Conservation (phyloP, 345 rosid species). For the Salix viminalis region DNA sequence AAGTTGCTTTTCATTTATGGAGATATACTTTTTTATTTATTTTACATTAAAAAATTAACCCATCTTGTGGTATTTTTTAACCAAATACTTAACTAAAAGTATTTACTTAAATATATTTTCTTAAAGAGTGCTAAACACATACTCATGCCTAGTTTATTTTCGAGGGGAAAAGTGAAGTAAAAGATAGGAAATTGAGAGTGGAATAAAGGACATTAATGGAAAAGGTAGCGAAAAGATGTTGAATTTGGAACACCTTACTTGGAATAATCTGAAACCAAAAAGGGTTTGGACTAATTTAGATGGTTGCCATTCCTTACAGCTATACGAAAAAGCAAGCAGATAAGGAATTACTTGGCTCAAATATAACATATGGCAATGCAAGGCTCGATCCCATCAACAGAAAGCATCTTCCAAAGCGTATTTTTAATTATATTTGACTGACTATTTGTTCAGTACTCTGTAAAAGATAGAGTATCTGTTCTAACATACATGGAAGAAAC, state of each 20-base stretch:
- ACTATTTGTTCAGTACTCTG: too few relatives aligned
- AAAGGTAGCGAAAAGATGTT: neutral
- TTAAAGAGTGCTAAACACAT: too few relatives aligned
- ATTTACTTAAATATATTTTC: too few relatives aligned
- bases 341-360: too few relatives aligned
- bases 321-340: neutral
- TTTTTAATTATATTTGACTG: too few relatives aligned
- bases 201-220: neutral
- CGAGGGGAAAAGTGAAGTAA: too few relatives aligned
- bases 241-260: neutral
- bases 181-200: neutral
- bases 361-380: neutral
- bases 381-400: neutral
- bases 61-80: too few relatives aligned
- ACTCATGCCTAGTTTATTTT: too few relatives aligned
- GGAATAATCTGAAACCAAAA: neutral
- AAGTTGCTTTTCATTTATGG: too few relatives aligned
- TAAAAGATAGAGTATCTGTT: neutral
- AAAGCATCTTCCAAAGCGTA: neutral
- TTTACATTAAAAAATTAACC: too few relatives aligned
- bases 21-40: too few relatives aligned
- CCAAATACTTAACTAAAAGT: too few relatives aligned
- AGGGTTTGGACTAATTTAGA: slow-evolving; percentile 4
- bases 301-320: slow-evolving; percentile 29
- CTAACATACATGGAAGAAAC: neutral